A percentile compares a stretch with the other conserved stretches of the same genome.
These are phyloP conservation scores for Xylariaceae sp. DNA, from an alignment of 2,329 filamentous ascomycete genomes.

Conservation along the genomic window DNA sequence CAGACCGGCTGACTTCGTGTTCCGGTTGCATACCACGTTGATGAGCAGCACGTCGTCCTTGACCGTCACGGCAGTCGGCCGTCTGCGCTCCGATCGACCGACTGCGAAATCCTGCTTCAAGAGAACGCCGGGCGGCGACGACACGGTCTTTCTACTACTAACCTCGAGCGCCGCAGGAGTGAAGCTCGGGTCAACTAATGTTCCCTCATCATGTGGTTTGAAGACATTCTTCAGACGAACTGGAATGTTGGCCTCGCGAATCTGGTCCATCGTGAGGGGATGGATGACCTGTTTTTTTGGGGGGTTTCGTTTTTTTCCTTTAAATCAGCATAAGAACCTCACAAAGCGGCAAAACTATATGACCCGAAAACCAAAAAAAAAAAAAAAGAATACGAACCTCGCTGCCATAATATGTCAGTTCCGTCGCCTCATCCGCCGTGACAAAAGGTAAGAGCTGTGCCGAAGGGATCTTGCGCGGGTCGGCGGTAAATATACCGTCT, in stretches of 20 bases:
- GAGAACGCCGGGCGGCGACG: slow-evolving; percentile 27
- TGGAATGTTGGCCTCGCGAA: slow-evolving; percentile 55
- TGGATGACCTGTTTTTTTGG: slow-evolving; percentile 58
- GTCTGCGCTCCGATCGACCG: slow-evolving; percentile 26
- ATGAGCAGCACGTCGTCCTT: slow-evolving; percentile 29
- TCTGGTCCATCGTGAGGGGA: slow-evolving; percentile 76
- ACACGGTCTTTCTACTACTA: slow-evolving; percentile 11
- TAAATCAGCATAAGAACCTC: too few relatives aligned
- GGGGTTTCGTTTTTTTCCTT: too few relatives aligned
- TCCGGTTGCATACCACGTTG: slow-evolving; percentile 29
- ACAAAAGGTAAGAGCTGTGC: slow-evolving; percentile 64
- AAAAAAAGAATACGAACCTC: slow-evolving; percentile 31
- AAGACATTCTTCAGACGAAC: slow-evolving; percentile 64
- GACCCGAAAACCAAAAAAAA: too few relatives aligned
- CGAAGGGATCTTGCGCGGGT: slow-evolving; percentile 75
- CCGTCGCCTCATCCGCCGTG: slow-evolving; percentile 69
- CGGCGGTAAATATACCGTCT: slow-evolving; percentile 67
- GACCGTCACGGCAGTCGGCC: slow-evolving; percentile 29
- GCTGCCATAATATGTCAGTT: slow-evolving; percentile 66
- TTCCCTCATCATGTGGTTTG: slow-evolving; percentile 55
- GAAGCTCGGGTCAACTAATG: slow-evolving; percentile 53
- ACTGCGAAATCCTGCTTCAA: slow-evolving; percentile 29
- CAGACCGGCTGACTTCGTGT: slow-evolving; percentile 29
- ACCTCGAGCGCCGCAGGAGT: slow-evolving; percentile 13
- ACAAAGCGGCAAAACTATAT: too few relatives aligned